Evolutionary conservation across 805 yeast genomes (phyloP), one percentile per base, ranked within the genome.

Genomic region (Nakazawaea ishiwadae): DNA sequence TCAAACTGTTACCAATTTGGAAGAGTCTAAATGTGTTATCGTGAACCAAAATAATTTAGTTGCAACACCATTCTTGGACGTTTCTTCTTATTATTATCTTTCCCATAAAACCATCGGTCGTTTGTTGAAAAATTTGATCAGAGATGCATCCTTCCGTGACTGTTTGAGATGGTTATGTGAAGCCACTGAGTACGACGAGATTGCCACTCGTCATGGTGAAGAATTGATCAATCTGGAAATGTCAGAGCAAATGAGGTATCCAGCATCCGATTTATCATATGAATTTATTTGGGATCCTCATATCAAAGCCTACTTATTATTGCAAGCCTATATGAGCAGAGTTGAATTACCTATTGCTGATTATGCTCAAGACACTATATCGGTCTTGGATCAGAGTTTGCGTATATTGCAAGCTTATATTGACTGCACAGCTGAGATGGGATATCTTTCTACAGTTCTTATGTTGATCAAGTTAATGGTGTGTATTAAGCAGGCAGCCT

Each of bases 401-500:
- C 95, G 99, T 75, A 83, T 93, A 48, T 63, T 90, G 40, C 99
- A 93, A 57, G 97, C 98, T 0, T 83, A 76, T 50, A 81, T 91
- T 45, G 99, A 93, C 62, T 87, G 86, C 16, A 80, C 93, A 1
- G 78, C 96, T 2, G 97, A 91, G 51, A 54, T 80, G 50, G 96
- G 96, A 0, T 82, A 77, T 51, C 65, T 81, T 35, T 55, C 70
- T 4, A 75, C 87, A 0, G 87, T 81, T 0, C 47, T 79, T 51
- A 69, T 69, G 42, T 71, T 89, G 42, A 72, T 91, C 27, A 69
- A 69, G 48, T 64, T 85, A 36, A 82, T 91, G 90, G 88, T 82
- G 54, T 80, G 93, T 61, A 72, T 93, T 40, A 93, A 93, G 58
- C 98, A 90, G 59, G 86, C 86, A 3, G 71, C 73, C 42, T 89